A percentile compares a stretch with the other conserved stretches of the same genome.
Evolutionary conservation across 2,329 filamentous ascomycete species (phyloP).

Genomic region (Ceratocystis eucalypticola): DNA sequence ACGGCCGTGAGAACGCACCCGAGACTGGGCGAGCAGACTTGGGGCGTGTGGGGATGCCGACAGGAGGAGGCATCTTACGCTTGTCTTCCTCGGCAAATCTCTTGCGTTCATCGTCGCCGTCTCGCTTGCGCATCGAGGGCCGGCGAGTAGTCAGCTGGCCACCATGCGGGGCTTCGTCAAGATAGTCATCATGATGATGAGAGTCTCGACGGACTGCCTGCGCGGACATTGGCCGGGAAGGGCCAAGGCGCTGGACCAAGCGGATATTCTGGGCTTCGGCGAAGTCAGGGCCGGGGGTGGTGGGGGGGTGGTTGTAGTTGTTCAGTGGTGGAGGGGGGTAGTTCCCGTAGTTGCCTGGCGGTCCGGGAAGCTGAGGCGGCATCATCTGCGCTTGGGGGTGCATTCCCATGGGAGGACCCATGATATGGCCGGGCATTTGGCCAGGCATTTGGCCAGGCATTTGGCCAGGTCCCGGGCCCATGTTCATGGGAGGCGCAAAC

Average conservation of each 20-base stretch:
- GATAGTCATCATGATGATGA: conserved; percentile 13
- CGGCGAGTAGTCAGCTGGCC: conserved; percentile 11
- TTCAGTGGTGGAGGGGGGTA: conserved; percentile 10
- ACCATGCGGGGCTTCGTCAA: conserved; percentile 5
- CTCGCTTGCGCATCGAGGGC: conserved; percentile 13
- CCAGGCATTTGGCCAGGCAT: background rate
- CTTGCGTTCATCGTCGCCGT: conserved; percentile 14
- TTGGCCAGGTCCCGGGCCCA: conserved; percentile 4
- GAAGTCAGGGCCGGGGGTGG: conserved; percentile 8
- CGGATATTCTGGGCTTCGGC: conserved; percentile 13
- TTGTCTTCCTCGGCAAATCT: conserved; percentile 17
- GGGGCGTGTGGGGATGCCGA: conserved; percentile 5
- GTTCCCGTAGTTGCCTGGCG: conserved; percentile 5
- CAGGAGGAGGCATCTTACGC: conserved; percentile 15
- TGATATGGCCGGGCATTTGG: background rate
- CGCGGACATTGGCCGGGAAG: conserved; percentile 14
- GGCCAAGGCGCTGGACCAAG: conserved; percentile 9
- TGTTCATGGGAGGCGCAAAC: conserved; percentile 16
- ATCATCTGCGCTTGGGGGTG: conserved; percentile 14
- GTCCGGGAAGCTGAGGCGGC: conserved; percentile 3
- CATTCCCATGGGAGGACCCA: conserved; percentile 13
- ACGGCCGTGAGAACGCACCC: conserved; percentile 10
- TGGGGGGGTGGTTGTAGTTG: conserved; percentile 9
- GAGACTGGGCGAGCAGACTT: conserved; percentile 17
- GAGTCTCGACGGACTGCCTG: conserved; percentile 15